Base-by-base conservation (phyloP, 495 filamentous ascomycete species). In the Daldinia bambusicola region DNA sequence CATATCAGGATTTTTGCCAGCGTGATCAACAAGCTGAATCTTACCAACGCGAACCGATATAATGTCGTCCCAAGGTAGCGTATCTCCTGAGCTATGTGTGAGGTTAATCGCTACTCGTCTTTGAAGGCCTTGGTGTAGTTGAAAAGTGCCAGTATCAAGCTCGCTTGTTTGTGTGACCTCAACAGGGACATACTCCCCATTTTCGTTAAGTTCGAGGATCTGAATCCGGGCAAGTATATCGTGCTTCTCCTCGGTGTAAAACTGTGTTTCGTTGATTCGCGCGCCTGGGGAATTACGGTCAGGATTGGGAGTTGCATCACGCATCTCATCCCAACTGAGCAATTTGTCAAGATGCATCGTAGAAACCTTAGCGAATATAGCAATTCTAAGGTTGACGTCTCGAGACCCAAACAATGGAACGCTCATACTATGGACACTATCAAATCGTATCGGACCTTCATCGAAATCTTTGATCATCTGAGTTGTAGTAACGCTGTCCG, bases 361-460 rank as follows among this genome's bases (percentile, higher is more conserved):
- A 14, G 92, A 95, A 55, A 97, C 92, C 70, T 90, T 91, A 31
- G 96, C 94, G 76, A 97, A 98, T 63, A 99, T 91, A 34, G 93
- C 93, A n/a, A 98, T 90, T 61, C 96, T 88, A 45, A 99, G 79
- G 7, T 88, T 89, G 8, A 92, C 89, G 37, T 89, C 88, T 32
- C 85, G 88, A 10, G 94, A 88, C 63, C 92, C 93, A 26, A 89
- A 89, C 40, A 96, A 84, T n/a, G 96, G 96, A 64, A 99, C 82
- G 77, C 94, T 97, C 94, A 99, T 98, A 74, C 93, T 97, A 81
- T 99, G 95, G 59, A 97, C 93, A 79, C 95, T 98, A 78, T 97
- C 93, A 74, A 99, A 99, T 37, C 91, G 90, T 63, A 98, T 89
- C 1, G 93, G 89, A n/a, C 93, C 91, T 77, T 98, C 95, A 72